Base-by-base conservation (phyloP, 169 alveolate species). In the Besnoitia besnoiti region DNA sequence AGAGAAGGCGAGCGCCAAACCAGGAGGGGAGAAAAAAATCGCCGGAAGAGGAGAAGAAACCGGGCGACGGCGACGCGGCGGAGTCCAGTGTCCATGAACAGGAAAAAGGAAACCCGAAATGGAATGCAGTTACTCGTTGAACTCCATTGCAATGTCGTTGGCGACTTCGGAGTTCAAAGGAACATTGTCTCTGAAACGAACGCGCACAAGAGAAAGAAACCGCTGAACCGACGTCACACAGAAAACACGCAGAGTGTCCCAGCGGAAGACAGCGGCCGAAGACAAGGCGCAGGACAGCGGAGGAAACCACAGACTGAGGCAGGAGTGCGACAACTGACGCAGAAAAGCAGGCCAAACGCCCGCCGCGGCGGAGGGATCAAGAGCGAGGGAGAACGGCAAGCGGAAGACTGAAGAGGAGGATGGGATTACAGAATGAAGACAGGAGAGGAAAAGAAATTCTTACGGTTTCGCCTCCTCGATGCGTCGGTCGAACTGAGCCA, bases 381-480 rank as follows among this genome's bases (percentile, higher is more conserved):
- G 24, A 49, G 55, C 55, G 5, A 14, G 24, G 24, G 67, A 55
- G 67, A 55, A n/a, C 33, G 67, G 30, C 12, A 19, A 19, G 67
- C 12, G 27, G 24, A 55, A 55, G n/a, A n/a, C 67, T 7, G 16
- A n/a, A 55, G 12, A n/a, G 3, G 24, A 55, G 5, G 33, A 55
- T 10, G 12, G 67, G 59, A 49, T 10, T 7, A 49, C 16, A 49
- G 59, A 49, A 49, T 49, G 76, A 24, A 24, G 33, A 24, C 40
- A 14, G 62, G 19, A 50, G 76, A 61, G 10, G 76, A 61, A 84
- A 50, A 7, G n/a, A 47, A 16, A 33, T 24, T 14, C 79, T n/a
- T 51, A 85, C 90, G 90, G 90, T 24, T 51, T 49, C 16, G 90
- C 90, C 79, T 61, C 90, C 39, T 85, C 90, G 40, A 85, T 51